Evolutionary conservation across 2,329 filamentous ascomycete species (phyloP).

Genomic region (Venturia carpophila): DNA sequence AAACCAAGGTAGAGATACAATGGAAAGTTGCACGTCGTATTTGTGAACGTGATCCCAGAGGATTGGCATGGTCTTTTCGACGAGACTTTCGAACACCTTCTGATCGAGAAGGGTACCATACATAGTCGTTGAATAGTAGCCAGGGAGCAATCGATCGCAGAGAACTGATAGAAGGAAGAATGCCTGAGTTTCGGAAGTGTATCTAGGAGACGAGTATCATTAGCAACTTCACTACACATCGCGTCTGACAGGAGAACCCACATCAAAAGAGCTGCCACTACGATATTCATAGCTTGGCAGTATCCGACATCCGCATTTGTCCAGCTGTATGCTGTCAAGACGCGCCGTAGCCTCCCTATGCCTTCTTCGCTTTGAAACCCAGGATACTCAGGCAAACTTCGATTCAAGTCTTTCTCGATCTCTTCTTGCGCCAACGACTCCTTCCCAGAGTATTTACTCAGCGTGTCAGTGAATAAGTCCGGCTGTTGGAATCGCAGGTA

Average conservation of each 20-base stretch:
- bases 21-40: constrained; percentile 92
- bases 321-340: constrained; percentile 97
- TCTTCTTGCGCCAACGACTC: constrained; percentile 96
- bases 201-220: constrained; percentile 42
- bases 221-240: constrained; percentile 18
- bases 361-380: constrained; percentile 96
- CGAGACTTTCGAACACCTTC: constrained; percentile 91
- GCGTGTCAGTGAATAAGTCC: constrained; percentile 72
- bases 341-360: constrained; percentile 78
- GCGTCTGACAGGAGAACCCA: constrained; percentile 33
- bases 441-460: constrained; percentile 73
- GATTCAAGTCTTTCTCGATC: constrained; percentile 96
- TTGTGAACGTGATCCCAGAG: constrained; percentile 97
- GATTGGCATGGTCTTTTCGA: constrained; percentile 98
- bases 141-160: constrained; percentile 86
- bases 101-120: constrained; percentile 96
- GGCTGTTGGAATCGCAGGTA: constrained; percentile 83
- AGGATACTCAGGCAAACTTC: constrained; percentile 92
- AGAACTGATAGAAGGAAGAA: constrained; percentile 89
- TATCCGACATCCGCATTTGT: constrained; percentile 92
- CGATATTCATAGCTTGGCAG: constrained; percentile 99
- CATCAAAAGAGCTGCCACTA: constrained; percentile 93
- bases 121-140: constrained; percentile 99
- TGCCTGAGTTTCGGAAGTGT: constrained; percentile 92
- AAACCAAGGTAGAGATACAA: constrained; percentile 97